phyloP scores from a whole-genome alignment of 495 filamentous ascomycete genomes.

The Penicillium bialowiezense region DNA sequence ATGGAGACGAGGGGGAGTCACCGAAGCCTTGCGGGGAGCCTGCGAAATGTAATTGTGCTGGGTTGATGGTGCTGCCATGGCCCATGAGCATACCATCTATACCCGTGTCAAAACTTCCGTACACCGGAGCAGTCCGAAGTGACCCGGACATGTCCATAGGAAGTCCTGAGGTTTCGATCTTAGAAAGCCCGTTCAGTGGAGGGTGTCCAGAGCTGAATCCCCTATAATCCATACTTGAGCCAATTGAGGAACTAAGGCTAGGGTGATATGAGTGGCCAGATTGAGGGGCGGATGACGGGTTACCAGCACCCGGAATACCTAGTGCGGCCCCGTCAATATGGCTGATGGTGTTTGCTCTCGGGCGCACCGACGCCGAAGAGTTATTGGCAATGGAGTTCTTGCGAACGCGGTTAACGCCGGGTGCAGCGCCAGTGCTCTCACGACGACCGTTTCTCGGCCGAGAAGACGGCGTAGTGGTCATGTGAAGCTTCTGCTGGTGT shows the following conservation, averaged over 20 bases:
- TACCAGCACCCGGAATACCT: constrained; percentile 64
- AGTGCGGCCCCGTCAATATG: constrained; percentile 81
- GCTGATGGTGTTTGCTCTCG: constrained; percentile 94
- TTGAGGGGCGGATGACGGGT: constrained; percentile 51
- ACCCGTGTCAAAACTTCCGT: constrained; percentile 64
- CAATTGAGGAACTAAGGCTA: constrained; percentile 63
- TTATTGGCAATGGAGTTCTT: constrained; percentile 84
- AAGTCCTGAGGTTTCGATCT: constrained; percentile 78
- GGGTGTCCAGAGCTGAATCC: constrained; percentile 66
- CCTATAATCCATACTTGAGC: constrained; percentile 61
- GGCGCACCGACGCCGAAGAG: constrained; percentile 67
- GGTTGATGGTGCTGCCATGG: constrained; percentile 86
- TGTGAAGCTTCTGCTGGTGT: constrained; percentile 98
- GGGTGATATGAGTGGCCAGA: constrained; percentile 58
- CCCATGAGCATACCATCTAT: constrained; percentile 74
- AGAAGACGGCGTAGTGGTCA: constrained; percentile 89
- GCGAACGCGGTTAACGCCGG: constrained; percentile 71
- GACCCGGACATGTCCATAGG: constrained; percentile 60
- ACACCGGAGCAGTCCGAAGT: constrained; percentile 76
- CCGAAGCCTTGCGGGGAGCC: constrained; percentile 71
- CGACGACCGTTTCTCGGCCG: constrained; percentile 75
- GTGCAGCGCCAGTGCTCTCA: constrained; percentile 78
- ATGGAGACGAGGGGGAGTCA: constrained; percentile 70
- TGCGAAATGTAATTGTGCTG: constrained; percentile 89
- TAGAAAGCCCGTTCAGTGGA: constrained; percentile 62